Evolutionary conservation across 805 yeast genomes (phyloP).

Genomic region (Schwanniomyces yamadae): DNA sequence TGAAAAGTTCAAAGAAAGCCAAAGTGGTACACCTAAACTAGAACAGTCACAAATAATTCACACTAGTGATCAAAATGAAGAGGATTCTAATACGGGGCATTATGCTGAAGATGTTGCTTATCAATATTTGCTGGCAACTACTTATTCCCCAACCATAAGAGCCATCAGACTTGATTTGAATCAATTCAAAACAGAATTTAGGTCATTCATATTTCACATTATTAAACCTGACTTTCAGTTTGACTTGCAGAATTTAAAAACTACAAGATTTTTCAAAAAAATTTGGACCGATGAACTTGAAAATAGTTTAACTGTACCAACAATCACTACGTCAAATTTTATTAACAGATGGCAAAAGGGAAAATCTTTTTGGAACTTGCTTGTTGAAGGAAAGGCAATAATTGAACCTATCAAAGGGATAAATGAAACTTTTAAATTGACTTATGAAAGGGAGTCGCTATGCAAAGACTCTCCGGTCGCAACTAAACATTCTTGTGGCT

Average conservation of each 20-base stretch:
- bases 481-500: conserved; percentile 67
- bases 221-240: conserved; percentile 33
- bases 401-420: conserved; percentile 86
- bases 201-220: conserved; percentile 34
- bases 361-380: conserved; percentile 55
- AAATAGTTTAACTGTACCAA: conserved; percentile 32
- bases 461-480: conserved; percentile 57
- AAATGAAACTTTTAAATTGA: conserved; percentile 66
- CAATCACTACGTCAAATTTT: conserved; percentile 51
- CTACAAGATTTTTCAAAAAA: conserved; percentile 59
- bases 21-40: conserved; percentile 14
- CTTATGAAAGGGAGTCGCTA: conserved; percentile 22
- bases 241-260: conserved; percentile 44
- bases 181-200: conserved; percentile 44
- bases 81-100: conserved; percentile 6
- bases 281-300: conserved; percentile 78
- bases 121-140: conserved; percentile 18
- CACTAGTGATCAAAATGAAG: not conserved
- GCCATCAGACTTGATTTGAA: conserved; percentile 46
- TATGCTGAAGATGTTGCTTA: conserved; percentile 1
- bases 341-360: conserved; percentile 44
- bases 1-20: conserved; percentile 26
- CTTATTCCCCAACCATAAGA: conserved; percentile 35
- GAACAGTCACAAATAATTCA: conserved; percentile 1
- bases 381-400: conserved; percentile 76